Percentiles rank a stretch among this genome's conserved stretches.
Conservation (phyloP, 2,329 filamentous ascomycete genomes). For the Calonectria pauciramosa region DNA sequence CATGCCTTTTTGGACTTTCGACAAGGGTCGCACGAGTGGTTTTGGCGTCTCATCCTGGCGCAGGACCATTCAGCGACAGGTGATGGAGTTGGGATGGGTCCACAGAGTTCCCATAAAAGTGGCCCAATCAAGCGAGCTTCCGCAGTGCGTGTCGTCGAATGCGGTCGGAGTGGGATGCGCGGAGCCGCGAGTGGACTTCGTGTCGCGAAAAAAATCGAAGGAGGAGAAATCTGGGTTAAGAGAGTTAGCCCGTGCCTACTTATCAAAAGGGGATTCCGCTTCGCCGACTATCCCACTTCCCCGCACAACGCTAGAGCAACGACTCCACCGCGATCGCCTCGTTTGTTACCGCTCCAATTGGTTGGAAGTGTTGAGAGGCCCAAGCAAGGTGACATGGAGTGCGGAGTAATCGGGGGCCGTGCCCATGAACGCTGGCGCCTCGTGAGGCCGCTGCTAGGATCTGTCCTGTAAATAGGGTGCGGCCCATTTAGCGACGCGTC, state of each 20-base stretch:
- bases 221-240: background rate
- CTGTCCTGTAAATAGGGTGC: background rate
- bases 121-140: slow-evolving; percentile 17
- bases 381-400: background rate
- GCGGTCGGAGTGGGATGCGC: slow-evolving; percentile 12
- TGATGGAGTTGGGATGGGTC: background rate
- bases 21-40: slow-evolving; percentile 44
- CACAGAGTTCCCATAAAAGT: slow-evolving; percentile 3
- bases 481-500: background rate
- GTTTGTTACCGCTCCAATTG: slow-evolving; percentile 18
- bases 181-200: slow-evolving; percentile 22
- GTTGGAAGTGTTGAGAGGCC: slow-evolving; percentile 11
- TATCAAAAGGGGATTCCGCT: slow-evolving; percentile 22
- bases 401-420: slow-evolving; percentile 15
- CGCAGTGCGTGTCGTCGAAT: background rate
- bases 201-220: slow-evolving; percentile 2
- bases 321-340: slow-evolving; percentile 24
- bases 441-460: background rate
- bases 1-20: slow-evolving; percentile 44
- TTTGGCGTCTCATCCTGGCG: slow-evolving; percentile 35
- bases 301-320: slow-evolving; percentile 29
- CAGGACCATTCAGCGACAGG: slow-evolving; percentile 22
- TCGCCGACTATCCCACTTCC: slow-evolving; percentile 27
- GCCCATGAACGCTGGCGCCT: background rate
- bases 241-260: slow-evolving; percentile 26